These are phyloP conservation scores for Taphrina deformans DNA, from an alignment of 1,139 yeast species.

Conservation along the genomic window DNA sequence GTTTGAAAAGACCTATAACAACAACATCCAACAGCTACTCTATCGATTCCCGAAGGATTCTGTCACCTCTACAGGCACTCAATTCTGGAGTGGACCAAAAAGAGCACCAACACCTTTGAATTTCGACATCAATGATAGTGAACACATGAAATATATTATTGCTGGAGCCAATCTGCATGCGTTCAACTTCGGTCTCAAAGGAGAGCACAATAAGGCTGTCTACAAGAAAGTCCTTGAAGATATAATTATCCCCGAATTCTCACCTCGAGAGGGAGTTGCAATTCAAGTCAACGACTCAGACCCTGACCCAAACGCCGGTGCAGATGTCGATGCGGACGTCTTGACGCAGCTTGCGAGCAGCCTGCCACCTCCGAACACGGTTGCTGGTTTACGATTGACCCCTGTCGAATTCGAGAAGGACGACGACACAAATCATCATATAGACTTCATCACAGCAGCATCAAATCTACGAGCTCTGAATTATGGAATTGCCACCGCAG, in stretches of 20 bases:
- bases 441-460: slow-evolving; percentile 94
- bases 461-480: slow-evolving; percentile 93
- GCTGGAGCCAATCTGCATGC: slow-evolving; percentile 94
- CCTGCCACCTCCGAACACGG: slow-evolving; percentile 82
- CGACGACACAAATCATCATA: slow-evolving; percentile 94
- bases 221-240: slow-evolving; percentile 55
- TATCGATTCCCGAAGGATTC: slow-evolving; percentile 95
- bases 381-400: slow-evolving; percentile 80
- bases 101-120: slow-evolving; percentile 85
- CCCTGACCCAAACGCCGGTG: slow-evolving; percentile 72
- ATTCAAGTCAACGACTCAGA: slow-evolving; percentile 89
- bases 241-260: slow-evolving; percentile 63
- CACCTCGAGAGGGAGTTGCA: slow-evolving; percentile 71
- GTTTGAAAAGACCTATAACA: slow-evolving; percentile 78
- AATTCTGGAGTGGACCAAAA: slow-evolving; percentile 98
- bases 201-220: slow-evolving; percentile 49
- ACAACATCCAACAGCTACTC: slow-evolving; percentile 84
- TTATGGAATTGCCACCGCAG: slow-evolving; percentile 74
- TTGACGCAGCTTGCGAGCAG: slow-evolving; percentile 63
- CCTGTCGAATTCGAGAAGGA: slow-evolving; percentile 97
- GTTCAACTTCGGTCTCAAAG: slow-evolving; percentile 75
- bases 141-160: slow-evolving; percentile 78
- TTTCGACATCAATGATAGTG: slow-evolving; percentile 71
- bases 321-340: slow-evolving; percentile 54
- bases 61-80: slow-evolving; percentile 82